Evolutionary conservation across 2,329 filamentous ascomycete species (phyloP).

Genomic region (Trichoderma atroviride): DNA sequence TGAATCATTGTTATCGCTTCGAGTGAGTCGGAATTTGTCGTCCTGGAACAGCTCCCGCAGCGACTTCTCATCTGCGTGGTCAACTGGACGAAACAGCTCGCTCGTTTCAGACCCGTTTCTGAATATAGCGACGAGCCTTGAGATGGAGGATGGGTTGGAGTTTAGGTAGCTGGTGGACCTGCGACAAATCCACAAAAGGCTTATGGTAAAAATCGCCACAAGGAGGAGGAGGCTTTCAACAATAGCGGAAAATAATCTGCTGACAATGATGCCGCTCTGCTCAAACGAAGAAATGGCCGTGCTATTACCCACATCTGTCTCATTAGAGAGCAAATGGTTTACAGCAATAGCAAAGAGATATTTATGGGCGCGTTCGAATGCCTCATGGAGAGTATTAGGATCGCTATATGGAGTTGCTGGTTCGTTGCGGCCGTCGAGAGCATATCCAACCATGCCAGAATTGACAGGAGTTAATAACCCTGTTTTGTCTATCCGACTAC

Average conservation of each 20-base stretch:
- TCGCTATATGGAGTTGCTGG: slow-evolving; percentile 22
- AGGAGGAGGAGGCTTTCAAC: slow-evolving; percentile 37
- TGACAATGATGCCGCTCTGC: slow-evolving; percentile 40
- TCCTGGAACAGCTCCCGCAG: slow-evolving; percentile 22
- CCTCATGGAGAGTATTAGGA: slow-evolving; percentile 7
- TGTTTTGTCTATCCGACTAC: slow-evolving; percentile 27
- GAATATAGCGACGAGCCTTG: slow-evolving; percentile 23
- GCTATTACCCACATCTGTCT: background rate
- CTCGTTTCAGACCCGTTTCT: slow-evolving; percentile 28
- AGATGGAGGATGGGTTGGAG: slow-evolving; percentile 35
- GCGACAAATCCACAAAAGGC: slow-evolving; percentile 29
- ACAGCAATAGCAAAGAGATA: slow-evolving; percentile 38
- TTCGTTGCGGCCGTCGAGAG: slow-evolving; percentile 31
- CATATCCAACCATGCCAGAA: slow-evolving; percentile 42
- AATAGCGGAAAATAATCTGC: slow-evolving; percentile 35
- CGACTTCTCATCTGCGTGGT: slow-evolving; percentile 26
- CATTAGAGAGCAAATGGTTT: slow-evolving; percentile 28
- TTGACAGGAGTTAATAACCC: slow-evolving; percentile 27
- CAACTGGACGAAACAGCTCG: slow-evolving; percentile 18
- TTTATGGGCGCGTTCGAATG: slow-evolving; percentile 36
- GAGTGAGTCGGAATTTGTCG: slow-evolving; percentile 29
- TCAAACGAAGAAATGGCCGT: slow-evolving; percentile 27
- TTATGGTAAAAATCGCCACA: slow-evolving; percentile 28
- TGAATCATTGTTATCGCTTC: background rate
- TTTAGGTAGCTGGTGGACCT: slow-evolving; percentile 27